Conservation (phyloP, 345 rosid genomes). For the Eucalyptus camaldulensis region DNA sequence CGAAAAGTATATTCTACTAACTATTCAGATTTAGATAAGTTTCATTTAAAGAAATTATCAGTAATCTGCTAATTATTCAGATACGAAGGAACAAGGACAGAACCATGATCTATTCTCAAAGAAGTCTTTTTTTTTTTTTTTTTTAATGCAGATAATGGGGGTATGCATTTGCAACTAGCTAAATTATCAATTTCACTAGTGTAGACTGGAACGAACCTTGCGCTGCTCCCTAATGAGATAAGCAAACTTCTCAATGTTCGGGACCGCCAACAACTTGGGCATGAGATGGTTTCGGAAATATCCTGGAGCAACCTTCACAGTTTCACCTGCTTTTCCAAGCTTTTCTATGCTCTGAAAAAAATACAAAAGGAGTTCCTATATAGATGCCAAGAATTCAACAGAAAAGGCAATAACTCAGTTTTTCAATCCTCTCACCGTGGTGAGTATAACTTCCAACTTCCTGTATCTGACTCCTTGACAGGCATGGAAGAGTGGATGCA, state of each 20-base stretch:
- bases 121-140: not conserved
- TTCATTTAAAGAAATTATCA: not conserved
- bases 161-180: not conserved
- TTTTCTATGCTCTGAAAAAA: conserved; percentile 59
- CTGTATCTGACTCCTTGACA: conserved; percentile 80
- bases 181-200: not conserved
- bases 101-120: not conserved
- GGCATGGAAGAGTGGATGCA: conserved; percentile 53
- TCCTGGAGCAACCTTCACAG: conserved; percentile 94
- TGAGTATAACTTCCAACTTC: conserved; percentile 81
- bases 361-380: not conserved
- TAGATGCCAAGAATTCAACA: not conserved
- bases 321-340: conserved; percentile 92
- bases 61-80: not conserved
- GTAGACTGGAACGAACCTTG: conserved; percentile 29
- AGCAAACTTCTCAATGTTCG: conserved; percentile 84
- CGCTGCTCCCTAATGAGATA: conserved; percentile 82
- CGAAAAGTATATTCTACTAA: not conserved
- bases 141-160: not conserved
- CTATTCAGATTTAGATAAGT: not conserved
- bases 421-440: conserved; percentile 36
- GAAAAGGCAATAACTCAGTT: not conserved
- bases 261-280: conserved; percentile 94
- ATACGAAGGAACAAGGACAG: not conserved
- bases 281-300: conserved; percentile 83